These are phyloP conservation scores for Schizonepeta tenuifolia DNA, from an alignment of 257 asterid genomes.

Conservation along the genomic window DNA sequence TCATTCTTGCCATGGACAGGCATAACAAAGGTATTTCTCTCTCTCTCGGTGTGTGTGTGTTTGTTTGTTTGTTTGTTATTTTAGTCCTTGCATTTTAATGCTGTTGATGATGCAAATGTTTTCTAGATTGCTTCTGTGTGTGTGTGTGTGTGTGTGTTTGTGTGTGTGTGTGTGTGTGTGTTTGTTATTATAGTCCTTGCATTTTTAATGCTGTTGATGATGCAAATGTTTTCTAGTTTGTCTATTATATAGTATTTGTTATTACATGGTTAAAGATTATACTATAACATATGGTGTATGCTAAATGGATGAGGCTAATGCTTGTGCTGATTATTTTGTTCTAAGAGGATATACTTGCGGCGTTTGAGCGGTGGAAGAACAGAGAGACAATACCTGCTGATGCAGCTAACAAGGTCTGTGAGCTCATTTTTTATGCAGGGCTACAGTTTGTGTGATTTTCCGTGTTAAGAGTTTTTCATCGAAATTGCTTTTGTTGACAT, in stretches of 20 bases:
- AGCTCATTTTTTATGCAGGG: background rate
- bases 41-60: too few relatives aligned
- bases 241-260: background rate
- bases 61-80: background rate
- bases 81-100: conserved; percentile 2
- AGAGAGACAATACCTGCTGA: conserved; percentile 60
- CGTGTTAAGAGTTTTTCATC: background rate
- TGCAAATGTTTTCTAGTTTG: background rate
- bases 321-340: conserved; percentile 12
- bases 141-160: background rate
- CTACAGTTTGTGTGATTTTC: background rate
- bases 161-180: background rate
- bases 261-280: background rate
- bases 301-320: background rate
- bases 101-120: conserved; percentile 22
- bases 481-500: too few relatives aligned
- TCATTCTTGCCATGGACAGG: conserved; percentile 93
- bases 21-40: conserved; percentile 88
- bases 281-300: too few relatives aligned
- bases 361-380: conserved; percentile 77
- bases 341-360: conserved; percentile 60
- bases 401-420: conserved; percentile 65
- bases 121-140: background rate
- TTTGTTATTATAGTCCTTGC: background rate
- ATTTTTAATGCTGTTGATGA: conserved; percentile 24